Evolutionary conservation across 2,329 filamentous ascomycete genomes (phyloP), one percentile per base, ranked within the genome.

Genomic region (Fusarium tjaetaba): DNA sequence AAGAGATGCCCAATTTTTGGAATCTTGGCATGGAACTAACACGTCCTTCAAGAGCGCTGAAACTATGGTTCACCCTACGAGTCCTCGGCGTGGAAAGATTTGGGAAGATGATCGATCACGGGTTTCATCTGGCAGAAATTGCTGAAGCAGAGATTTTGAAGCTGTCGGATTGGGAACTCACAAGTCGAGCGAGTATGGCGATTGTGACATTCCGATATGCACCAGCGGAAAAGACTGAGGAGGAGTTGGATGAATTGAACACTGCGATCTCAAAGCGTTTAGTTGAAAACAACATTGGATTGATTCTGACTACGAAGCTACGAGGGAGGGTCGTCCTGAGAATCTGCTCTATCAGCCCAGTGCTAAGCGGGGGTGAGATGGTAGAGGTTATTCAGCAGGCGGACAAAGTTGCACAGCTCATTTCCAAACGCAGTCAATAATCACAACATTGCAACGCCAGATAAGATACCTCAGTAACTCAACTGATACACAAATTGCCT

Each of bases 1-100:
- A 69, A 2, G 65, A 56, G 14, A 69, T 69, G 10, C 66, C 66
- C 2, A 68, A 68, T 28, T 68, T 68, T 30, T 68, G 66, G 66
- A 69, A 68, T 7, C 39, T 63, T 15, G 66, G 65, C 4, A 56
- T 68, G 38, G 66, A 68, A 18, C 22, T 68, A 2, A 68, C 66
- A 5, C 64, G 57, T 2, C 57, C 66, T 3, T 68, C 65, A 3
- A 42, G 65, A 2, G 66, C 66, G 7, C 36, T 68, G 42, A 68
- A 68, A 7, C 38, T 68, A 0, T 68, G 66, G 65, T 68, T 68
- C 4, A 68, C 66, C 4, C 22, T 69, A 4, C 26, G 66, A 18
- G 66, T 69, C 30, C 32, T 69, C 3, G 66, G 65, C 1, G 65
- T 68, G 10, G 65, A 56, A 4, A 45, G 48, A 0, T 28, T 64